Evolutionary conservation across 2,329 filamentous ascomycete genomes (phyloP).

Genomic region (Venturia nashicola): DNA sequence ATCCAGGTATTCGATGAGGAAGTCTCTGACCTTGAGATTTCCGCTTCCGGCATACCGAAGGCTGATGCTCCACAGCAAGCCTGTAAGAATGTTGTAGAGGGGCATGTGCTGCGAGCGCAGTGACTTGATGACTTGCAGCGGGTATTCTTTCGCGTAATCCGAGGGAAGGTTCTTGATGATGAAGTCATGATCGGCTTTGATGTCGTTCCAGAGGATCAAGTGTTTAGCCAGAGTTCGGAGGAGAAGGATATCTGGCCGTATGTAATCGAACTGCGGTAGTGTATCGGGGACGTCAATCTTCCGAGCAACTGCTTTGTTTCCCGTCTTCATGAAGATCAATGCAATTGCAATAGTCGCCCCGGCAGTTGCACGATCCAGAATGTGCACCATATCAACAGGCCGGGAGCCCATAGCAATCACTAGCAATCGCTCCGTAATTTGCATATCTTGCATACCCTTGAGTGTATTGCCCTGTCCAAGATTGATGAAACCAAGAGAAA

Average conservation of each 20-base stretch:
- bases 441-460: constrained; percentile 85
- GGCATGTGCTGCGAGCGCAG: constrained; percentile 76
- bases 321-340: constrained; percentile 94
- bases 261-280: constrained; percentile 83
- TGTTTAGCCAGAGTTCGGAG: constrained; percentile 81
- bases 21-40: constrained; percentile 58
- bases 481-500: constrained; percentile 89
- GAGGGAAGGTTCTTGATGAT: constrained; percentile 60
- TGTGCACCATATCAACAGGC: constrained; percentile 81
- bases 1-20: constrained; percentile 75
- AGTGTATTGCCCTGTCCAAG: constrained; percentile 81
- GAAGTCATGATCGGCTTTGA: constrained; percentile 64
- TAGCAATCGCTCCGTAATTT: constrained; percentile 76
- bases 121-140: constrained; percentile 45
- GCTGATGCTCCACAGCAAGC: constrained; percentile 60
- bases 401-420: constrained; percentile 78
- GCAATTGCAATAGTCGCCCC: constrained; percentile 85
- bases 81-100: constrained; percentile 84
- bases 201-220: constrained; percentile 82
- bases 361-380: constrained; percentile 83
- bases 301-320: constrained; percentile 71
- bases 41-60: constrained; percentile 36
- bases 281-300: constrained; percentile 93
- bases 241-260: constrained; percentile 84
- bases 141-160: constrained; percentile 51